Percentiles rank a stretch among this genome's conserved stretches.
Conservation (phyloP, 768 basidiomycete genomes). For the Mycena kentingensis region DNA sequence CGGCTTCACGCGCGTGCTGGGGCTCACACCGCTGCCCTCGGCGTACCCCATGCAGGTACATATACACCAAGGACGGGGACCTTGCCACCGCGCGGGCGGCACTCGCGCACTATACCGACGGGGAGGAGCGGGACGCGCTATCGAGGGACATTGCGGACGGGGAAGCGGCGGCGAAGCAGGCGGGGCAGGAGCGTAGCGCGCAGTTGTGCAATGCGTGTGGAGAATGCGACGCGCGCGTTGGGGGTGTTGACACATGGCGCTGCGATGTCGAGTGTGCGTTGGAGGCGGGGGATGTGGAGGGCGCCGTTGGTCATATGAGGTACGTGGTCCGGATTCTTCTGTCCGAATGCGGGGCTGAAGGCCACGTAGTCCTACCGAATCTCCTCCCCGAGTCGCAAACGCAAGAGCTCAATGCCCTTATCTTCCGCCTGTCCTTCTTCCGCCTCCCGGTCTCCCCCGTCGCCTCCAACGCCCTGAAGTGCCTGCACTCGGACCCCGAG, state of each 20-base stretch:
- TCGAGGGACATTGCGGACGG: slow-evolving; percentile 60
- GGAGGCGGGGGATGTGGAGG: slow-evolving; percentile 79
- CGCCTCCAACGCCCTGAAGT: slow-evolving; percentile 79
- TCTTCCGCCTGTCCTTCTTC: slow-evolving; percentile 83
- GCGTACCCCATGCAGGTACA: slow-evolving; percentile 89
- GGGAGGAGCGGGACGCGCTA: slow-evolving; percentile 55
- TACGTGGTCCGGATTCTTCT: slow-evolving; percentile 44
- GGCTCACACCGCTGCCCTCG: slow-evolving; percentile 75
- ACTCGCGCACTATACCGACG: slow-evolving; percentile 57
- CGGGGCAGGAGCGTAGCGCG: slow-evolving; percentile 60
- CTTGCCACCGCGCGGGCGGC: slow-evolving; percentile 63
- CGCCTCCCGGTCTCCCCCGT: slow-evolving; percentile 66
- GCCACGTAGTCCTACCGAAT: slow-evolving; percentile 69
- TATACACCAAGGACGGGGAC: slow-evolving; percentile 79
- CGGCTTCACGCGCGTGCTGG: slow-evolving; percentile 83
- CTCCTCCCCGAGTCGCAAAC: slow-evolving; percentile 69
- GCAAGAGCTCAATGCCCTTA: slow-evolving; percentile 60
- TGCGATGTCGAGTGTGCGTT: slow-evolving; percentile 77
- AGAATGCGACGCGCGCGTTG: slow-evolving; percentile 71
- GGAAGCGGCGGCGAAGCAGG: slow-evolving; percentile 62
- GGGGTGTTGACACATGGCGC: slow-evolving; percentile 69
- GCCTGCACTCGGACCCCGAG: slow-evolving; percentile 92
- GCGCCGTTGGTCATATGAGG: slow-evolving; percentile 84
- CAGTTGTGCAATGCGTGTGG: slow-evolving; percentile 80
- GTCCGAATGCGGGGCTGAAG: no score